These are phyloP conservation scores for Fusarium hostae DNA, from an alignment of 2,329 filamentous ascomycete species.

Conservation along the genomic window DNA sequence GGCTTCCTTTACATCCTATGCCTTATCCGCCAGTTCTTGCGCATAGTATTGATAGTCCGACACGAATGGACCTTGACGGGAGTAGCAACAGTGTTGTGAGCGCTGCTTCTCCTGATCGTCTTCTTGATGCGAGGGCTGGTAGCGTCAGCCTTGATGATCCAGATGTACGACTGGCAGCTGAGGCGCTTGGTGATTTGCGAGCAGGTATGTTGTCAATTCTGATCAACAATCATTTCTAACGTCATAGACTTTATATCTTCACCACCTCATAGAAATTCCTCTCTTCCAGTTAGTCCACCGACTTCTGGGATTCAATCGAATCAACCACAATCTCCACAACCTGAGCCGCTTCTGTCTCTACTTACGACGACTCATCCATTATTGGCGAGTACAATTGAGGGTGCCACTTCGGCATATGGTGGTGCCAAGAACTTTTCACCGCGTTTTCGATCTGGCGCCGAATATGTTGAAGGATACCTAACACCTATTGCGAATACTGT, in stretches of 20 bases:
- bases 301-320: conserved; percentile 46
- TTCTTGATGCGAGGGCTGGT: conserved; percentile 57
- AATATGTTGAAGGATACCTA: conserved; percentile 89
- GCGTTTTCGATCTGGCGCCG: conserved; percentile 86
- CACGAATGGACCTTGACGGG: conserved; percentile 61
- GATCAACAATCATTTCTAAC: conserved; percentile 20
- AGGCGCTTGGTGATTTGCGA: conserved; percentile 79
- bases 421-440: conserved; percentile 92
- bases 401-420: conserved; percentile 85
- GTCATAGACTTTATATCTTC: conserved; percentile 73
- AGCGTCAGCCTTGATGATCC: conserved; percentile 73
- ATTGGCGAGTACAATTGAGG: conserved; percentile 84
- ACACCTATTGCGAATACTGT: conserved; percentile 89
- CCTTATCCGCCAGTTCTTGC: conserved; percentile 47
- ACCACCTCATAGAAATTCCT: conserved; percentile 60
- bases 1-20: conserved; percentile 62
- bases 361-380: conserved; percentile 90
- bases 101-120: conserved; percentile 59
- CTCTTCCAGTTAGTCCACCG: conserved; percentile 53
- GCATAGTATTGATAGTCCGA: conserved; percentile 57
- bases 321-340: conserved; percentile 59
- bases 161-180: conserved; percentile 76
- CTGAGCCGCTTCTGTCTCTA: conserved; percentile 85
- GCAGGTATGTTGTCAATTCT: conserved; percentile 63
- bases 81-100: conserved; percentile 55